Evolutionary conservation across 805 yeast genomes (phyloP), one percentile per base, ranked within the genome.

Genomic region (Middelhovenomyces tepae): DNA sequence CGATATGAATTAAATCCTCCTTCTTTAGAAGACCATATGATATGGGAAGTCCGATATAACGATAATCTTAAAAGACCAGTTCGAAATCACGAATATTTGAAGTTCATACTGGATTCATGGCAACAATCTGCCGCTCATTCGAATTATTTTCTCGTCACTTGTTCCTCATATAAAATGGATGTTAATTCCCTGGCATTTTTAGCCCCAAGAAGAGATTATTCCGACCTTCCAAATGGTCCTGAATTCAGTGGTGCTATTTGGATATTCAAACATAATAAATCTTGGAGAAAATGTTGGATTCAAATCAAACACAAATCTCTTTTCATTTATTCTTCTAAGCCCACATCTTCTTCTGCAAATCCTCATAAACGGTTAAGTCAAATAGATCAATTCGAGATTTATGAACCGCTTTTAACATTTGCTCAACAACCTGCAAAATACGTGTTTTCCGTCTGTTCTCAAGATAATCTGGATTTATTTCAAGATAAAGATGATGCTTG

Each of bases 151-250:
- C 35, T 43, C 21, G 42, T 48, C 19, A 42, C 48, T 3, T 31
- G 48, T 16, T 31, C 48, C 16, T 32, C 43, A 4, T 19, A 19
- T 13, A 40, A 45, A 16, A 31, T 46, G 19, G 55, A 51, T 30
- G 38, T 34, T 19, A 39, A 31, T 19, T 50, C 56, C 20, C 38
- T 51, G 6, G 59, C 59, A 19, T 48, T 47, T n/a, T 38, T 54
- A 11, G 46, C 42, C 16, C 57, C 59, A 4, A 45, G 59, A 5
- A 43, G 59, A 4, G 59, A 51, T 34, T 41, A 53, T 38, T 36
- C 50, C 25, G 31, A 37, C 13, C 43, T 39, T 7, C 48, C 46
- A 6, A 32, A 30, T 22, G 35, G 43, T 23, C 34, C 27, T 9
- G 36, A 29, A 20, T 45, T 40, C n/a, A 37, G 31, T 16, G 45